These are phyloP conservation scores for Arachnopeziza araneosa DNA, from an alignment of 2,329 filamentous ascomycete species.

Conservation along the genomic window DNA sequence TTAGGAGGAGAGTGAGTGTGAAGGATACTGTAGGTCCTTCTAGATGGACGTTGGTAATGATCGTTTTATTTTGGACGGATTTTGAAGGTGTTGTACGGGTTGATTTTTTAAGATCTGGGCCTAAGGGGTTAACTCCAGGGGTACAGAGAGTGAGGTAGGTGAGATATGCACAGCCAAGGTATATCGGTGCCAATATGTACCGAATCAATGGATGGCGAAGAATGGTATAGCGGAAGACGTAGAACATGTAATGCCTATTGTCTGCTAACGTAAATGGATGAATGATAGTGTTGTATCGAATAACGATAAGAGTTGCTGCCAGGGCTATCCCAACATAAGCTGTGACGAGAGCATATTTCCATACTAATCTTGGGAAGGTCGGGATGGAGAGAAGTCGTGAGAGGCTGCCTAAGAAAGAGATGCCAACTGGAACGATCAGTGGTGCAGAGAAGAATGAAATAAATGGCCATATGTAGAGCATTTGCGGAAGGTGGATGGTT, in stretches of 20 bases:
- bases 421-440: slow-evolving; percentile 51
- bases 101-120: slow-evolving; percentile 1
- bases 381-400: slow-evolving; percentile 24
- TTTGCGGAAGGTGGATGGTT: slow-evolving; percentile 81
- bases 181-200: slow-evolving; percentile 63
- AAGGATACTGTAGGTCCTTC: slow-evolving; percentile 42
- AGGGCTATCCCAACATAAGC: slow-evolving; percentile 6
- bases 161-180: slow-evolving; percentile 65
- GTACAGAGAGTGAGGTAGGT: slow-evolving; percentile 59
- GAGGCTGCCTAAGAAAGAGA: slow-evolving; percentile 37
- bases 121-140: slow-evolving; percentile 6
- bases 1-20: slow-evolving; percentile 53
- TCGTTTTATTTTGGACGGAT: slow-evolving; percentile 1
- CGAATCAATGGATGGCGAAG: slow-evolving; percentile 57
- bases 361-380: slow-evolving; percentile 17
- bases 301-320: slow-evolving; percentile 38
- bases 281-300: slow-evolving; percentile 84
- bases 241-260: slow-evolving; percentile 96
- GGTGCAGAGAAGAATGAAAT: slow-evolving; percentile 86
- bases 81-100: slow-evolving; percentile 15
- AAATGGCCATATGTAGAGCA: slow-evolving; percentile 93
- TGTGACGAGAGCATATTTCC: slow-evolving; percentile 9
- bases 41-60: neutral
- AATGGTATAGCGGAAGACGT: slow-evolving; percentile 82
- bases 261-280: slow-evolving; percentile 96